Conservation (phyloP, 306 rosid genomes). For the Cotoneaster glaucophyllus region DNA sequence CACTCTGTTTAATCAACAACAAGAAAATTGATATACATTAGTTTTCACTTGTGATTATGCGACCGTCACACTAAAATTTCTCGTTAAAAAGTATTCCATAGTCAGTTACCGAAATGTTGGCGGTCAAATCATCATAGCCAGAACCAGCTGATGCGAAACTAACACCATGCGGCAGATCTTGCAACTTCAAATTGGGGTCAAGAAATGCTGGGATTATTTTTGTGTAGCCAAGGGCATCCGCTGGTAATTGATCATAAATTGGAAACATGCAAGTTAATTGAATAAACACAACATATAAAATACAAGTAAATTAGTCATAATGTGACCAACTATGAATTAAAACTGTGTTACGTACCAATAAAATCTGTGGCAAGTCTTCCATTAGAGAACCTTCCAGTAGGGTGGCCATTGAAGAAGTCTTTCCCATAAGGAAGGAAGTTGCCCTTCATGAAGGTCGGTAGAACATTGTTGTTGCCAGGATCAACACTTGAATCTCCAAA, state of each 20-base stretch:
- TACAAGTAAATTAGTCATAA: neutral
- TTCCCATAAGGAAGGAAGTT: constrained; percentile 74
- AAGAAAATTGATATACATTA: neutral
- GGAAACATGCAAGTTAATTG: neutral
- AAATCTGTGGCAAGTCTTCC: constrained; percentile 74
- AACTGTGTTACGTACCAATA: constrained; percentile 35
- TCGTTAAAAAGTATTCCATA: too few relatives aligned
- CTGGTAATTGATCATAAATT: constrained; percentile 15
- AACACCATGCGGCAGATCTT: constrained; percentile 55
- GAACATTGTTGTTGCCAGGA: constrained; percentile 69
- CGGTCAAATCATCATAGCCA: constrained; percentile 70
- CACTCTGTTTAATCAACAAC: constrained; percentile 41
- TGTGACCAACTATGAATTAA: neutral
- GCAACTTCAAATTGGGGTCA: constrained; percentile 43
- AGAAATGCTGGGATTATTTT: constrained; percentile 56
- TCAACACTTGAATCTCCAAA: constrained; percentile 86
- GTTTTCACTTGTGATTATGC: neutral
- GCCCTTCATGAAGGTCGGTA: constrained; percentile 47
- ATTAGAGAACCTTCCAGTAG: constrained; percentile 64
- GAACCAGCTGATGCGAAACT: constrained; percentile 86
- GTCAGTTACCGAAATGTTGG: constrained; percentile 46
- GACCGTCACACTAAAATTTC: too few relatives aligned
- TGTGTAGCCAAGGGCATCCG: constrained; percentile 58
- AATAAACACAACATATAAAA: neutral
- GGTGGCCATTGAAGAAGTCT: constrained; percentile 45